Conservation (phyloP, 768 basidiomycete genomes). For the Agrocybe chaxingu region DNA sequence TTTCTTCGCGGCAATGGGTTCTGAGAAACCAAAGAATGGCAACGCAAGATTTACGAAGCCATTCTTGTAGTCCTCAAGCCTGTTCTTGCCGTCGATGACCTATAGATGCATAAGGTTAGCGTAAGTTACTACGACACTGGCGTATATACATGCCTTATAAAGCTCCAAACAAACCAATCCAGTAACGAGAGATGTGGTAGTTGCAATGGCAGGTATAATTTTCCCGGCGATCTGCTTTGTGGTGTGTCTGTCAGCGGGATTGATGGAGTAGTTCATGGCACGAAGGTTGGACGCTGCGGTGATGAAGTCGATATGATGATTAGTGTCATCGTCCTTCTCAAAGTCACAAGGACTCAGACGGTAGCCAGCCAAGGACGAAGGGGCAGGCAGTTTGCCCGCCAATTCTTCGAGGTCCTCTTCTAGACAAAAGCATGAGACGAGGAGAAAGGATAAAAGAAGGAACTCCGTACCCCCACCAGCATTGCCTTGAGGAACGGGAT, state of each 20-base stretch:
- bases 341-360: conserved; percentile 94
- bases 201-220: conserved; percentile 99
- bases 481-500: conserved; percentile 65
- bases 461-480: conserved; percentile 36
- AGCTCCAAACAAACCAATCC: conserved; percentile 94
- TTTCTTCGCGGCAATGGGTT: conserved; percentile 89
- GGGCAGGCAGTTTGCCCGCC: conserved; percentile 73
- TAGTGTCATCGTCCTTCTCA: conserved; percentile 98
- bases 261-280: conserved; percentile 92
- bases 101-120: conserved; percentile 23
- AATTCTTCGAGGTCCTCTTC: conserved; percentile 57
- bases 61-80: conserved; percentile 95
- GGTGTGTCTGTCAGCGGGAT: conserved; percentile 80
- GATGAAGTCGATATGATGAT: conserved; percentile 98
- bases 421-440: conserved; percentile 18
- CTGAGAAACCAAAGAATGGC: conserved; percentile 99
- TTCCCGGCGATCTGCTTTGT: conserved; percentile 99
- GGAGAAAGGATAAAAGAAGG: background rate
- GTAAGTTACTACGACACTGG: background rate
- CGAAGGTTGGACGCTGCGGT: conserved; percentile 96
- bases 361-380: conserved; percentile 94
- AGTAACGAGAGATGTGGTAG: conserved; percentile 94
- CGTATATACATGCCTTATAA: conserved; percentile 68
- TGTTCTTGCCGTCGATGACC: conserved; percentile 94
- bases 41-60: conserved; percentile 97